Evolutionary conservation across 768 basidiomycete genomes (phyloP).

Genomic region (Hericium rajendrae): DNA sequence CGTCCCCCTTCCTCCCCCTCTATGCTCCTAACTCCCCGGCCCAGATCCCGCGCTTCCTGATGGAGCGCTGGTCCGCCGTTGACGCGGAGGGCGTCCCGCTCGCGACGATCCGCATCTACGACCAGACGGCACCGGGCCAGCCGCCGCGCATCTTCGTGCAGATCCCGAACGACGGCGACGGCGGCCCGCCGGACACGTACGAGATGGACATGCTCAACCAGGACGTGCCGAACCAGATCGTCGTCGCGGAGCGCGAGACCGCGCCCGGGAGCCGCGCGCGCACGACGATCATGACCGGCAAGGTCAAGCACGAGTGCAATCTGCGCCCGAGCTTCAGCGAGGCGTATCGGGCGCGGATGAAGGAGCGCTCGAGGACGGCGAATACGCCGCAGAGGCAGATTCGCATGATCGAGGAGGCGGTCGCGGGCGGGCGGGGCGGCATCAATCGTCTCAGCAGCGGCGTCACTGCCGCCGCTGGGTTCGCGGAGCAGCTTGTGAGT

Average conservation of each 20-base stretch:
- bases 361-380: conserved; percentile 52
- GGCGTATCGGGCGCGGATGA: conserved; percentile 63
- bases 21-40: not conserved
- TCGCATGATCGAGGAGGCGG: conserved; percentile 64
- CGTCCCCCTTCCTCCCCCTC: too few relatives aligned
- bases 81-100: conserved; percentile 69
- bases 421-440: conserved; percentile 59
- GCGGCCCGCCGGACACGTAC: conserved; percentile 46
- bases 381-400: conserved; percentile 62
- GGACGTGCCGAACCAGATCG: conserved; percentile 75
- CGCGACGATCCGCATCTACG: conserved; percentile 79
- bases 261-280: conserved; percentile 50
- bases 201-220: conserved; percentile 86
- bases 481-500: conserved; percentile 60
- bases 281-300: conserved; percentile 69
- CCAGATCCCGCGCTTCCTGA: conserved; percentile 79
- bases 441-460: conserved; percentile 77
- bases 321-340: conserved; percentile 60
- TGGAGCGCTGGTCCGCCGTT: conserved; percentile 78
- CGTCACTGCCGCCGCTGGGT: conserved; percentile 49
- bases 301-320: conserved; percentile 75
- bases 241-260: conserved; percentile 76
- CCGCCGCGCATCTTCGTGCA: conserved; percentile 59
- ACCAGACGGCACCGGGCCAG: conserved; percentile 26
- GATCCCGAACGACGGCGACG: conserved; percentile 46